Evolutionary conservation across 1,284 basidiomycete species (phyloP).

Genomic region (Boletus smithii): DNA sequence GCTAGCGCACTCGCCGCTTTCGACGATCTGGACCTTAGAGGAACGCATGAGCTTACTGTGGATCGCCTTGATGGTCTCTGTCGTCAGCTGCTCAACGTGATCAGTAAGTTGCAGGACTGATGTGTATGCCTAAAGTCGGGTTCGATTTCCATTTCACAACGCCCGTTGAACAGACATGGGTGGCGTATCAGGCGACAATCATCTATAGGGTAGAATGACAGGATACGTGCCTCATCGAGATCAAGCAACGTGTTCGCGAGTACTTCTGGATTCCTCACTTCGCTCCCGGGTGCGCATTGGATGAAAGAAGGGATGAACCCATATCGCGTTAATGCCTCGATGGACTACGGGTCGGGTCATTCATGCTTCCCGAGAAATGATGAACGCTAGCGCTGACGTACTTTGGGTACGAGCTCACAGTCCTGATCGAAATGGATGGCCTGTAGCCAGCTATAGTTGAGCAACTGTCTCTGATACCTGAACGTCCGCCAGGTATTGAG

Average conservation of each 20-base stretch:
- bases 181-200: background rate
- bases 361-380: background rate
- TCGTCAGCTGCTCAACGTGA: conserved; percentile 27
- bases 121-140: conserved; percentile 26
- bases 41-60: conserved; percentile 31
- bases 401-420: conserved; percentile 20
- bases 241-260: conserved; percentile 24
- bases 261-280: conserved; percentile 21
- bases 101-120: conserved; percentile 23
- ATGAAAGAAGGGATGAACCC: conserved; percentile 30
- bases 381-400: conserved; percentile 5
- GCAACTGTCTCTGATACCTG: conserved; percentile 26
- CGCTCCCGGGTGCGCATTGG: conserved; percentile 21
- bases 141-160: background rate
- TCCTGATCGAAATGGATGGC: conserved; percentile 28
- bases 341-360: conserved; percentile 20
- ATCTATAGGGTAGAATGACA: background rate
- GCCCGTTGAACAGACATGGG: no score
- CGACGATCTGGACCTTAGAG: conserved; percentile 30
- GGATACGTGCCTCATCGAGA: conserved; percentile 24
- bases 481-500: conserved; percentile 26
- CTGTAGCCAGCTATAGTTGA: conserved; percentile 34
- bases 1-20: conserved; percentile 7
- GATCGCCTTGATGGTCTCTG: conserved; percentile 29
- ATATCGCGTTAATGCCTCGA: conserved; percentile 27